Base-by-base conservation (phyloP, 345 rosid genomes). In the Citrus medica region DNA sequence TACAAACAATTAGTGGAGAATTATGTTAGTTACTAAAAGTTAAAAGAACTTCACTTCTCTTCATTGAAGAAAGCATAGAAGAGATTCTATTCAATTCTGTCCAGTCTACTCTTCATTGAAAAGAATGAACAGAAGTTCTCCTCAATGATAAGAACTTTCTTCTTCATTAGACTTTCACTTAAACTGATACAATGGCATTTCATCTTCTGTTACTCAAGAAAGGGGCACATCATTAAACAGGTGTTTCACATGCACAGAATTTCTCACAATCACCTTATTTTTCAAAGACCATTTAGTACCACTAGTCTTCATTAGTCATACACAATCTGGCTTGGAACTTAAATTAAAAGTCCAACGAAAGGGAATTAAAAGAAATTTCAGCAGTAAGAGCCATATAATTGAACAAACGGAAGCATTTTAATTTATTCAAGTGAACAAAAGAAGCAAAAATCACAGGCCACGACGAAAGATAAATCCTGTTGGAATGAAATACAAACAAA, bases 401-500 rank as follows among this genome's bases (percentile, higher is more conserved):
- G 32, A 40, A 13, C 10, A 67, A 40, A 68, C 10, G 10, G 48
- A 66, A 21, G 27, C 38, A 9, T 40, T 68, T 68, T 1, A 4
- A 46, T 5, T n/a, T 40, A 24, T 68, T 42, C 32, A 24, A n/a
- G 56, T 40, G 72, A 38, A 37, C 38, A 48, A 70, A 48, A 3
- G 14, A 69, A 48, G 74, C 22, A 46, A 46, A 53, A 13, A 71
- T 58, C 24, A 58, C 38, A 65, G 27, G 60, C 35, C 38, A 27
- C 51, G 56, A 69, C 3, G 30, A 69, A 63, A 55, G 63, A 48
- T 75, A 56, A 51, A 69, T 37, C 65, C 73, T 9, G 58, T 56
- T 53, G 64, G 63, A 73, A 14, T 56, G 53, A 81, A 38, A 9
- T 19, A 24, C 56, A 76, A 65, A 76, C 71, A 58, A 69, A 78